Base-by-base conservation (phyloP, 768 basidiomycete species). In the Boletus pseudo-olivaceus region DNA sequence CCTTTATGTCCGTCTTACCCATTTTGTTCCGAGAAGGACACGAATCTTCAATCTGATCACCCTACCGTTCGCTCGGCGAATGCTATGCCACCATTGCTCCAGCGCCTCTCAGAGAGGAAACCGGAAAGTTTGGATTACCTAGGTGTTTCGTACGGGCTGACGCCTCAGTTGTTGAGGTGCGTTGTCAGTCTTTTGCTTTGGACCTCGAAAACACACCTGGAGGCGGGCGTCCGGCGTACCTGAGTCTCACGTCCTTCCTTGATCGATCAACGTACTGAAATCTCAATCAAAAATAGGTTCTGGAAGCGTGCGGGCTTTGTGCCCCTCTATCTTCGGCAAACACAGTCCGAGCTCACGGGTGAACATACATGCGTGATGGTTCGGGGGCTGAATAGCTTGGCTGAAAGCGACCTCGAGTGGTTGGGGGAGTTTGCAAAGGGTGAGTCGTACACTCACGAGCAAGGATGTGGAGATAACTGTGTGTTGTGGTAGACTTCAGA, bases 361-460 rank as follows among this genome's bases (percentile, higher is more conserved):
- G 97, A 99, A 72, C 89, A 97, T 66, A 90, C 92, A 0, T 95
- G 93, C 65, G 87, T 98, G 34, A 98, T 99, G 97, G 82, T 96
- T 1, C 81, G 91, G 32, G 87, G 90, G 0, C 73, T 98, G 69
- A 87, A 83, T 67, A 88, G 79, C 67, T 85, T 79, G 35, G 71
- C 70, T 15, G 82, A 79, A 39, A 67, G 73, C 30, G 87, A 87
- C 55, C 69, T 90, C 37, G 84, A 84, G 46, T 98, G 96, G 94
- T 64, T 99, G 35, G 76, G 80, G 19, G 94, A 93, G 66, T 98
- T 99, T 70, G 82, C 93, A 17, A 85, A 85, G 73, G 90, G 90
- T 89, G 38, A 26, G 75, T 46, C 41, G 40, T 17, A 27, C 30
- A 15, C 7, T 37, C 27, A 7, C 32, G 3, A 17, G 4, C 19